Evolutionary conservation across 1,284 basidiomycete genomes (phyloP).

Genomic region (Phellopilus nigrolimitatus): DNA sequence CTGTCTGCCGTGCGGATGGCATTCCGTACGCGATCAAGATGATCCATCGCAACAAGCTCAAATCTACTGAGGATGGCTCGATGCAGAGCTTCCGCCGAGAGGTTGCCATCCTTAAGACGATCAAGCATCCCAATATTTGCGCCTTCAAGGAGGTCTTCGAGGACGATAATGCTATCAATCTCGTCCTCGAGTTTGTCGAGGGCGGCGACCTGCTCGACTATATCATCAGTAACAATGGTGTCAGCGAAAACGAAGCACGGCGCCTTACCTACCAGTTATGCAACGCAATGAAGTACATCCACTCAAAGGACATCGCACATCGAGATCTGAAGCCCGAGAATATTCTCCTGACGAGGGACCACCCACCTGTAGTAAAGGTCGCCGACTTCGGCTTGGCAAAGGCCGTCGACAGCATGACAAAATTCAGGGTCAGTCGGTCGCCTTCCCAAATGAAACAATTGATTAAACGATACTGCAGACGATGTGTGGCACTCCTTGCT

Average conservation of each 20-base stretch:
- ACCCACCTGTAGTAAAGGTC: constrained; percentile 70
- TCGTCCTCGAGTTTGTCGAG: constrained; percentile 76
- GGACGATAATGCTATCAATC: constrained; percentile 62
- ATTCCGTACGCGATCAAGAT: constrained; percentile 74
- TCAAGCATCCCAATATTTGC: constrained; percentile 82
- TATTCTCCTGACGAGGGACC: constrained; percentile 62
- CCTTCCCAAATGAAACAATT: not conserved
- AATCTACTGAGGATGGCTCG: constrained; percentile 33
- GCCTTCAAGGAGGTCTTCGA: constrained; percentile 76
- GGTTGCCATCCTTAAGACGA: constrained; percentile 69
- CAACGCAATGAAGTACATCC: constrained; percentile 47
- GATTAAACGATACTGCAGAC: constrained; percentile 45
- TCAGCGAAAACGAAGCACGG: constrained; percentile 43
- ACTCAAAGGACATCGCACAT: constrained; percentile 73
- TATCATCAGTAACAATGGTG: constrained; percentile 54
- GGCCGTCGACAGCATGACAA: constrained; percentile 70
- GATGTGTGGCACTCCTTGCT: constrained; percentile 82
- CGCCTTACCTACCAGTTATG: not conserved
- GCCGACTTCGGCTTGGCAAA: constrained; percentile 95
- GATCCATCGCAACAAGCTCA: constrained; percentile 48
- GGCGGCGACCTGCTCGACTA: constrained; percentile 88
- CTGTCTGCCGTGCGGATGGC: constrained; percentile 53
- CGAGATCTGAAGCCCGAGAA: constrained; percentile 94
- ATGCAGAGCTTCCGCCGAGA: constrained; percentile 63
- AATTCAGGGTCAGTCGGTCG: constrained; percentile 49